Evolutionary conservation across 148 eudicot genomes (phyloP), one percentile per base, ranked within the genome.

Genomic region (Spergularia marina): DNA sequence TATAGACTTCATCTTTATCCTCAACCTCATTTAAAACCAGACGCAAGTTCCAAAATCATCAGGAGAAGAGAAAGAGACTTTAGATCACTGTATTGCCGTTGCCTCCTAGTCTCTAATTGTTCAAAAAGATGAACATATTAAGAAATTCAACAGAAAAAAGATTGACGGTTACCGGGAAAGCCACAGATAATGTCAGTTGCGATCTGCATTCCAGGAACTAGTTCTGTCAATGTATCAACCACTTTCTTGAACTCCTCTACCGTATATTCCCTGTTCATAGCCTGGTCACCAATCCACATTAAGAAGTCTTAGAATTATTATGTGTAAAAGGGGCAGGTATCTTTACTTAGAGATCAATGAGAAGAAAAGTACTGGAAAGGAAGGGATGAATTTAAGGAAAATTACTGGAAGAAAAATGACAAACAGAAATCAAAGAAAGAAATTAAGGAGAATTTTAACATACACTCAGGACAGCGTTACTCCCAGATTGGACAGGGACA

Each of bases 121-220:
- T 17, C 12, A 41, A 4, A 63, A 65, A 30, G 41, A 55, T 39
- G 5, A 44, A 79, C 39, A n/a, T 36, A 6, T n/a, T 36, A 21
- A 25, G 17, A 74, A 58, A 6, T 21, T 59, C 9, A 10, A 21
- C 7, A 18, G 44, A 59, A 21, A 44, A 23, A 57, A 60, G 30
- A 25, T 65, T 65, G 23, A 44, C 72, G 72, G 83, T 81, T 74
- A 95, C 98, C 98, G 78, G 98, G 98, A 86, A 95, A 95, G 71
- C 98, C 98, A 80, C 98, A 95, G 59, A 95, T 95, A 40, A 95
- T 92, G 84, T 95, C 98, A 78, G 98, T 95, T 17, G 98, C 98
- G 80, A 95, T 95, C 83, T 95, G 97, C 98, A 95, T 92, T 60
- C 96, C 98, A 20, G 98, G 97, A 21, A 95, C 98, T 79, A 90